These are phyloP conservation scores for Candida boleticola DNA, from an alignment of 805 yeast species.

Conservation along the genomic window DNA sequence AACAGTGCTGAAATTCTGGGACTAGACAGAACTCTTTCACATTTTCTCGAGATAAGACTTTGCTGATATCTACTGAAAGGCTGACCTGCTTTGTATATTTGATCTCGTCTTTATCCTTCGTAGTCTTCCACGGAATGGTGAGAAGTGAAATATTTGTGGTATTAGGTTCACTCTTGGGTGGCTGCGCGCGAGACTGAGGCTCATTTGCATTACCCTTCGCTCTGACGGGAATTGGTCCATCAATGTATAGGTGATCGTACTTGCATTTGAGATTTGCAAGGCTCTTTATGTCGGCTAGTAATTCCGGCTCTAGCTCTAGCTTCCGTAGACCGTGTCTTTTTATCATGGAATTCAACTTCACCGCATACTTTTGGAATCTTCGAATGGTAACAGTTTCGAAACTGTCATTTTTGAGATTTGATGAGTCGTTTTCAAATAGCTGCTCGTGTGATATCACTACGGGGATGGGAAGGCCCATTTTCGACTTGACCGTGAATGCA, in stretches of 20 bases:
- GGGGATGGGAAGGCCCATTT: conserved; percentile 29
- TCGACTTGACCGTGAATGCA: conserved; percentile 29
- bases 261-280: conserved; percentile 29
- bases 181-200: too few species aligned
- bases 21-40: conserved; percentile 28
- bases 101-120: conserved; percentile 10
- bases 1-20: conserved; percentile 40
- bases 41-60: conserved; percentile 14
- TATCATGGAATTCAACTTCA: conserved; percentile 23
- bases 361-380: conserved; percentile 30
- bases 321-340: conserved; percentile 22
- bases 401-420: conserved; percentile 19
- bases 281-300: conserved; percentile 29
- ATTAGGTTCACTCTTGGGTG: background rate
- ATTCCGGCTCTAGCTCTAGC: conserved; percentile 18
- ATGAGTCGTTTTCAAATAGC: conserved; percentile 29
- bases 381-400: conserved; percentile 31
- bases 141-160: conserved; percentile 3
- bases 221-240: conserved; percentile 7
- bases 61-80: conserved; percentile 24
- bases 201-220: background rate
- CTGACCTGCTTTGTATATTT: conserved; percentile 20
- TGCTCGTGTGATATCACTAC: conserved; percentile 34
- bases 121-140: conserved; percentile 20
- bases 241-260: conserved; percentile 25